Base-by-base conservation (phyloP, 208 protist genomes). In the Leptomonas pyrrhocoris region DNA sequence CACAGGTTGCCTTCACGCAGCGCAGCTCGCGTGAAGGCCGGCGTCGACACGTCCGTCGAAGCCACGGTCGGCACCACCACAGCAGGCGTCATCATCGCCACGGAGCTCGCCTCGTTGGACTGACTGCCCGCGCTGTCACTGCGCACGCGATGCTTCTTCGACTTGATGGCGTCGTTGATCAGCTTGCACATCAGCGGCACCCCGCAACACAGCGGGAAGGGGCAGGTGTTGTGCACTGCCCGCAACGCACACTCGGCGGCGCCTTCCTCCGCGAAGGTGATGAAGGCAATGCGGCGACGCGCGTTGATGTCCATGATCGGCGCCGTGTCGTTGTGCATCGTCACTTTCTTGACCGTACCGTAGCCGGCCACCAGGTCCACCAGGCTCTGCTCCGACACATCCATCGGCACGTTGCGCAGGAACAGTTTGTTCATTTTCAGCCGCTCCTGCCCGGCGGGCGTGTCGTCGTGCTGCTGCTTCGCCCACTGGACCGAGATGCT, bases 351-450 rank as follows among this genome's bases (percentile, higher is more conserved):
- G 21, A 95, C 82, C 46, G 62, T 57, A 25, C 90, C 90, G 71
- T 78, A 92, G 19, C 16, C 2, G 31, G 31, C 45, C 48, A 92
- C 91, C 19, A 90, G 64, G 15, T 36, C 27, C 34, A 42, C 56
- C 9, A 95, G 57, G 18, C 77, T 70, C 0, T 50, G 48, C 15
- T 72, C 53, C 15, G 75, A 81, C 18, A 86, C 63, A 23, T 80
- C 73, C 2, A 85, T 45, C 5, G 90, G 90, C 42, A 95, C 79
- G 54, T 95, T 95, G 27, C 90, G 87, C 46, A 95, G 82, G 55
- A 95, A 95, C 9, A 95, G 74, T 72, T 95, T 95, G 27, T 74
- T 73, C 21, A 94, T 95, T 71, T 85, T 84, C 36, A 73, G 72
- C 8, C 88, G 85, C 40, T 83, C 88, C 55, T 91, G 77, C 12